Conservation (phyloP, 768 basidiomycete species). For the Amyloporia xantha region DNA sequence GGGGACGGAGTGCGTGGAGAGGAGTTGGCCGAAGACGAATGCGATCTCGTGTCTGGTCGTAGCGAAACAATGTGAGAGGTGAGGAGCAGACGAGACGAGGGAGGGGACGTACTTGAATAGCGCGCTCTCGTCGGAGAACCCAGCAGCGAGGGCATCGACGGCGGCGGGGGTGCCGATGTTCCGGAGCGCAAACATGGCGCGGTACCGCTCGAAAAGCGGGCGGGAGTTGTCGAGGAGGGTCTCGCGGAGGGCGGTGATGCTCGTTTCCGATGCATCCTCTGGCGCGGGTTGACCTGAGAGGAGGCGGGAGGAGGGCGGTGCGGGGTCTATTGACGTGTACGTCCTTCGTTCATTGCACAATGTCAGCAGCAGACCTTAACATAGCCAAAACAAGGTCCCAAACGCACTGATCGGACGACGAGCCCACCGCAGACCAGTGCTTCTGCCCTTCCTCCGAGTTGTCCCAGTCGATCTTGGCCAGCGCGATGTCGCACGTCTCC, state of each 20-base stretch:
- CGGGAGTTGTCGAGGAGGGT: constrained; percentile 60
- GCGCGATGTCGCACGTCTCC: constrained; percentile 96
- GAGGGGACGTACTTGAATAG: constrained; percentile 78
- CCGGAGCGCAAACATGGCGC: constrained; percentile 96
- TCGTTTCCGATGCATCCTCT: constrained; percentile 39
- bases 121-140: constrained; percentile 83
- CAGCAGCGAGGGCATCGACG: constrained; percentile 85
- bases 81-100: constrained; percentile 27
- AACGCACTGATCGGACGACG: constrained; percentile 11
- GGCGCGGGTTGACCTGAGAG: constrained; percentile 47
- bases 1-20: constrained; percentile 84
- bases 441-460: constrained; percentile 63
- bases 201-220: constrained; percentile 87
- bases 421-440: constrained; percentile 23
- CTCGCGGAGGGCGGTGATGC: constrained; percentile 47
- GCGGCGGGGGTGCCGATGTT: constrained; percentile 85
- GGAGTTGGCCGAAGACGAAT: constrained; percentile 95
- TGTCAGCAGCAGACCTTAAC: constrained; percentile 21
- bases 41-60: constrained; percentile 99
- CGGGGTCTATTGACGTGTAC: constrained; percentile 86
- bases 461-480: constrained; percentile 94
- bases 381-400: constrained; percentile 29
- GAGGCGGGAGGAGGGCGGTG: constrained; percentile 67
- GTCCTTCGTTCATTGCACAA: constrained; percentile 44
- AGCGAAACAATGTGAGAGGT: no score